phyloP scores from a whole-genome alignment of 1,284 basidiomycete species.

The Apiotrichum laibachii region DNA sequence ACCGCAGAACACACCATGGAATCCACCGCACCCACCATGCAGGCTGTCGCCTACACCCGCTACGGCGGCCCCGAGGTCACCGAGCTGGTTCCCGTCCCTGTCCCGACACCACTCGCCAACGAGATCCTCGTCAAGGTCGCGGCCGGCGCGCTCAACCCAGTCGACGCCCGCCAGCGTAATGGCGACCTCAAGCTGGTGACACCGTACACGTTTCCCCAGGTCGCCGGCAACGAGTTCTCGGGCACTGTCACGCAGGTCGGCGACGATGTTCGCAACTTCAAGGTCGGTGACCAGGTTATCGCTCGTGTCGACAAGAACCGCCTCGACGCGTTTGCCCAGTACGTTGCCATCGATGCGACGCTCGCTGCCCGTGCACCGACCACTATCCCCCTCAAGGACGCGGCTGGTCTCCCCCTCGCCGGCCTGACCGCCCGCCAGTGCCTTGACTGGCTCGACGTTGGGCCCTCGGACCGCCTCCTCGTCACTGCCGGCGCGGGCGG shows the following conservation, averaged over 20 bases:
- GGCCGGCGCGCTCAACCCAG: slow-evolving; percentile 32
- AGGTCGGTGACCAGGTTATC: slow-evolving; percentile 55
- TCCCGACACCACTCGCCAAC: slow-evolving; percentile 8
- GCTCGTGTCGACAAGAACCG: slow-evolving; percentile 51
- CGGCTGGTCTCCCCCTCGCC: slow-evolving; percentile 25
- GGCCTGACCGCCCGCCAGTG: slow-evolving; percentile 22
- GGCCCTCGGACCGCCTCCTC: slow-evolving; percentile 35
- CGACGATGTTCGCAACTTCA: slow-evolving; percentile 9
- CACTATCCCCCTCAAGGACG: slow-evolving; percentile 13
- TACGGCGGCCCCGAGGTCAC: slow-evolving; percentile 26
- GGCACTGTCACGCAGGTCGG: slow-evolving; percentile 53
- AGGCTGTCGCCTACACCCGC: slow-evolving; percentile 18
- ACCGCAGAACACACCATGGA: neutral
- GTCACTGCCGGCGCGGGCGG: slow-evolving; percentile 54
- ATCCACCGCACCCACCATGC: slow-evolving; percentile 15
- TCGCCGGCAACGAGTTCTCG: slow-evolving; percentile 45
- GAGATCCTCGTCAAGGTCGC: slow-evolving; percentile 19
- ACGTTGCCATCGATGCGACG: slow-evolving; percentile 29
- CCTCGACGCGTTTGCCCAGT: slow-evolving; percentile 50
- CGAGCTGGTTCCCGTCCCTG: slow-evolving; percentile 8
- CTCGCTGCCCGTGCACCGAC: slow-evolving; percentile 20
- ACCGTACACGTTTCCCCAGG: slow-evolving; percentile 4
- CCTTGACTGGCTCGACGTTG: slow-evolving; percentile 21
- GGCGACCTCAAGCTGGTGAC: slow-evolving; percentile 28
- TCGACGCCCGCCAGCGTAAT: slow-evolving; percentile 31